A percentile compares a stretch with the other conserved stretches of the same genome.
phyloP scores from a whole-genome alignment of 139 green algal species.

The Astrephomene gubernaculifera region DNA sequence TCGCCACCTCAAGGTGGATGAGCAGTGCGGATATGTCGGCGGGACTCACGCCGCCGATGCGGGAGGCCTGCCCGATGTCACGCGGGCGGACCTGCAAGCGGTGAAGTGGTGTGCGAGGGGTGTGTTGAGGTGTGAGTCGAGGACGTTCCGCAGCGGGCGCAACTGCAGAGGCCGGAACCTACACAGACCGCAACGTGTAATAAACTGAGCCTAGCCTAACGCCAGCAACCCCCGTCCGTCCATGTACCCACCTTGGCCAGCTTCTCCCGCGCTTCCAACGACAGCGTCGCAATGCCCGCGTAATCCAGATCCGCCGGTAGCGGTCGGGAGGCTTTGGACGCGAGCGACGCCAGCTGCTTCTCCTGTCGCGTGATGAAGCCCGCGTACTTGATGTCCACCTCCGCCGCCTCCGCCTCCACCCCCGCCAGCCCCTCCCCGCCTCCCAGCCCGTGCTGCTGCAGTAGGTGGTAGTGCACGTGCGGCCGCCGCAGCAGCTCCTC shows the following conservation, averaged over 20 bases:
- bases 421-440: conserved; percentile 46
- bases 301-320: conserved; percentile 90
- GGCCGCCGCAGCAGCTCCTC: conserved; percentile 91
- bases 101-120: too few species aligned
- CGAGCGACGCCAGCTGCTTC: conserved; percentile 81
- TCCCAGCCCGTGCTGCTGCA: conserved; percentile 71
- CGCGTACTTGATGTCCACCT: conserved; percentile 98
- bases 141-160: too few species aligned
- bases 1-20: conserved; percentile 86
- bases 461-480: conserved; percentile 87
- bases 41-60: conserved; percentile 95
- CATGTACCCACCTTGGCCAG: conserved; percentile 74
- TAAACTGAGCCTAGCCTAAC: too few species aligned
- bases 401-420: conserved; percentile 86
- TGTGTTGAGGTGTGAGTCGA: too few species aligned
- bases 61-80: conserved; percentile 90
- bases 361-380: conserved; percentile 93
- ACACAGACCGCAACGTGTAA: too few species aligned
- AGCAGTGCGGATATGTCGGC: conserved; percentile 94
- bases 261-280: conserved; percentile 94
- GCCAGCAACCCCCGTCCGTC: too few species aligned
- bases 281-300: conserved; percentile 77
- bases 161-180: too few species aligned
- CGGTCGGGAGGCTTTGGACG: conserved; percentile 59
- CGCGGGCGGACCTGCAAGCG: conserved; percentile 69